phyloP scores from a whole-genome alignment of 2,329 filamentous ascomycete species.

The Phoma sp. region DNA sequence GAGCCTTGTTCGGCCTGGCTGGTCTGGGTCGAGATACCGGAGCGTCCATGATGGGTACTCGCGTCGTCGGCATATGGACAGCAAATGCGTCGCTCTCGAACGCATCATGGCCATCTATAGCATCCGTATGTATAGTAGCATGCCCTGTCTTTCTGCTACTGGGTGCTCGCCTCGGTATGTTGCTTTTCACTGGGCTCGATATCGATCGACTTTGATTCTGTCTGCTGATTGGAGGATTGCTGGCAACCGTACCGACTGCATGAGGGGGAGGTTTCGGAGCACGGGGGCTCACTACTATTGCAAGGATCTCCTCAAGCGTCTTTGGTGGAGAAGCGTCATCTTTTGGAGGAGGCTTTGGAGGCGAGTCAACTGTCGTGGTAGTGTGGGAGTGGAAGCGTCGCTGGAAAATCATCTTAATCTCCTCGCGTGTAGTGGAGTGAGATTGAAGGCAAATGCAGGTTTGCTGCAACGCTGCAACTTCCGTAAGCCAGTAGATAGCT shows the following conservation, averaged over 20 bases:
- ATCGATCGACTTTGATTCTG: neutral
- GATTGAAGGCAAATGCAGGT: neutral
- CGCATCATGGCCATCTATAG: slow-evolving; percentile 29
- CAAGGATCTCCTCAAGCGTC: slow-evolving; percentile 22
- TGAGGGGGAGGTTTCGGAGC: slow-evolving; percentile 14
- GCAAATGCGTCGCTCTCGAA: slow-evolving; percentile 46
- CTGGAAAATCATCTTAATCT: slow-evolving; percentile 24
- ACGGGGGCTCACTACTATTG: slow-evolving; percentile 17
- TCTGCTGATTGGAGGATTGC: neutral
- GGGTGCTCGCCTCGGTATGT: slow-evolving; percentile 19
- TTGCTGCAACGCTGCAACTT: neutral
- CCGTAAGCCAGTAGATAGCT: neutral
- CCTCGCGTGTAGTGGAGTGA: neutral
- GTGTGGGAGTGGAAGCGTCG: slow-evolving; percentile 10
- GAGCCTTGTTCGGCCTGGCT: slow-evolving; percentile 24
- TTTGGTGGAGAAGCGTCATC: slow-evolving; percentile 16
- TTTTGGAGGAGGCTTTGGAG: slow-evolving; percentile 12
- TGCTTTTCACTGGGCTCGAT: slow-evolving; percentile 7
- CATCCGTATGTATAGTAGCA: slow-evolving; percentile 38
- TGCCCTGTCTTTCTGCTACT: slow-evolving; percentile 34
- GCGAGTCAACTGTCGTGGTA: slow-evolving; percentile 7
- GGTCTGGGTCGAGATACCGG: slow-evolving; percentile 23
- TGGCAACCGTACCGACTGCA: slow-evolving; percentile 8
- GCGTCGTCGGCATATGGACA: slow-evolving; percentile 43
- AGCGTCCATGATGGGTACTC: slow-evolving; percentile 35